Conservation (phyloP, 306 rosid species). For the Castanopsis chinensis region DNA sequence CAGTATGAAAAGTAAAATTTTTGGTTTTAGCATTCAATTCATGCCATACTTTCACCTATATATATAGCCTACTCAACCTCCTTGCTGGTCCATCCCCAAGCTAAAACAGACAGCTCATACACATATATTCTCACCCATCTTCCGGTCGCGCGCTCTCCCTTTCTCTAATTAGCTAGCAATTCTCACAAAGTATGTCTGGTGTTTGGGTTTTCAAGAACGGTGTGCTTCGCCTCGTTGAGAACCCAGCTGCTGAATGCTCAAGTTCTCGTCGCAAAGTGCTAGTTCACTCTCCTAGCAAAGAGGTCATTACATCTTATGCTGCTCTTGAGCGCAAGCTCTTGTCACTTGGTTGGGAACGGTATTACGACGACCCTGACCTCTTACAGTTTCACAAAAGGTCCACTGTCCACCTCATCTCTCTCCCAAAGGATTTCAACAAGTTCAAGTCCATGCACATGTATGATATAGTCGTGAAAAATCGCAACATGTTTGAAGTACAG, state of each 20-base stretch:
- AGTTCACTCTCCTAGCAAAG: conserved; percentile 61
- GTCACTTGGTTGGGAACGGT: conserved; percentile 85
- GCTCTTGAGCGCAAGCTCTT: conserved; percentile 54
- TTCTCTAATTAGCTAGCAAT: background rate
- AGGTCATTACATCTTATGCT: conserved; percentile 58
- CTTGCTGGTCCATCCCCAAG: conserved; percentile 12
- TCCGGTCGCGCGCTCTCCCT: background rate
- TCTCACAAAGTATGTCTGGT: conserved; percentile 60
- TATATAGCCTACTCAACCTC: conserved; percentile 22
- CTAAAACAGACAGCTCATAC: background rate
- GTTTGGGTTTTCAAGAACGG: conserved; percentile 97
- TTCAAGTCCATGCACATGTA: conserved; percentile 95
- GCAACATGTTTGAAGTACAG: conserved; percentile 67
- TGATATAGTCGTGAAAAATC: conserved; percentile 92
- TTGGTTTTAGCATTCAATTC: background rate
- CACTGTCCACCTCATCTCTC: conserved; percentile 84
- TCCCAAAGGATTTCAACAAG: conserved; percentile 70
- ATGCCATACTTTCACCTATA: conserved; percentile 22
- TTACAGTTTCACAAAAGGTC: conserved; percentile 85
- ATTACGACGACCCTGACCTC: conserved; percentile 82
- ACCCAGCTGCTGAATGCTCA: conserved; percentile 48
- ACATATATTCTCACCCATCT: background rate
- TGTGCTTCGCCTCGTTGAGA: conserved; percentile 78
- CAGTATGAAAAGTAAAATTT: too few relatives aligned
- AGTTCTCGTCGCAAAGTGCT: conserved; percentile 56